These are phyloP conservation scores for Leccinum incarnatum DNA, from an alignment of 768 basidiomycete genomes.

Conservation along the genomic window DNA sequence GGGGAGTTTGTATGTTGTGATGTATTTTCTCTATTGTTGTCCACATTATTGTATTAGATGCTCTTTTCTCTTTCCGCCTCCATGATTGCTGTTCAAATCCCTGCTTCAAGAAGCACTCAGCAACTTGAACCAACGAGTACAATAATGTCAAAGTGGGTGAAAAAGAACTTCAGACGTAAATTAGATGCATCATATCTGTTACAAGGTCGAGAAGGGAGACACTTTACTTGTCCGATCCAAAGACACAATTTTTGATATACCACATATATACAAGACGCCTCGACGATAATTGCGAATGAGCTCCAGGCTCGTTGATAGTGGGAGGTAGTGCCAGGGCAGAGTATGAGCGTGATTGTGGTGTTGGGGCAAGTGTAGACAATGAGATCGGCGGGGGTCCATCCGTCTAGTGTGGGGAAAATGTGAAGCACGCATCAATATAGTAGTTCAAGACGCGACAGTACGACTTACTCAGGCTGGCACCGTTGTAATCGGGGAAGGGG, in stretches of 20 bases:
- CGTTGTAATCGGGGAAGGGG: slow-evolving; percentile 33
- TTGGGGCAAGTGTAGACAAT: slow-evolving; percentile 29
- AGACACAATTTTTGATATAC: background rate
- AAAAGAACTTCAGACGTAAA: background rate
- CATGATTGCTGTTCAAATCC: background rate
- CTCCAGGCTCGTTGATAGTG: background rate
- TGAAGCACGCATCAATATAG: background rate
- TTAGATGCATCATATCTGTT: background rate
- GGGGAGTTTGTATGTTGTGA: background rate
- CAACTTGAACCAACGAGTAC: background rate
- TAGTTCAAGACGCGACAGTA: background rate
- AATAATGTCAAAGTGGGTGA: background rate
- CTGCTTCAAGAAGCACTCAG: background rate
- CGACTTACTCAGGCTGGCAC: slow-evolving; percentile 15
- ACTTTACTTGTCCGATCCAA: background rate
- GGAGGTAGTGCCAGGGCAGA: slow-evolving; percentile 19
- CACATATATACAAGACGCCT: background rate
- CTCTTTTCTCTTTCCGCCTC: background rate
- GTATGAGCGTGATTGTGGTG: slow-evolving; percentile 27
- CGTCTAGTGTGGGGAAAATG: slow-evolving; percentile 9
- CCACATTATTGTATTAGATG: background rate
- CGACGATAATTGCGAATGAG: background rate
- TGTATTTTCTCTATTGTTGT: background rate
- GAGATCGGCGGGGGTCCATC: slow-evolving; percentile 26
- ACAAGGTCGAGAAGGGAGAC: background rate